Percentiles rank a stretch among this genome's conserved stretches.
Conservation (phyloP, 1,284 basidiomycete genomes). For the Leccinum solheimii region DNA sequence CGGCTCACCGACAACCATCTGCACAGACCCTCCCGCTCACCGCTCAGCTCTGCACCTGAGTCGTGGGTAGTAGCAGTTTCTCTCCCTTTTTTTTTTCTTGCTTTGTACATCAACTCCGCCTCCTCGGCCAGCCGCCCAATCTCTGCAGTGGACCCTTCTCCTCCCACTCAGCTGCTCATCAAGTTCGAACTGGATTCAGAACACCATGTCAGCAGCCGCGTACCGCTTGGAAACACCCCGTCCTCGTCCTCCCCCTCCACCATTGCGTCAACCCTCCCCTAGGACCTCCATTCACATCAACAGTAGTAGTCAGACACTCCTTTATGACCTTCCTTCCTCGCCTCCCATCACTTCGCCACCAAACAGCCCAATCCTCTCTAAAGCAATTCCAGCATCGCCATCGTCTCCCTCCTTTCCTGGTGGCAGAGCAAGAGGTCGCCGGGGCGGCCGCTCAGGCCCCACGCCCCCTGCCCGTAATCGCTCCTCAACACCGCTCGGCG, state of each 20-base stretch:
- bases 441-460: slow-evolving; percentile 47
- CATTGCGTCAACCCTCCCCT: slow-evolving; percentile 54
- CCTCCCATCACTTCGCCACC: slow-evolving; percentile 50
- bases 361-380: slow-evolving; percentile 43
- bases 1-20: slow-evolving; percentile 31
- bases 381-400: slow-evolving; percentile 46
- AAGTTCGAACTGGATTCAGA: slow-evolving; percentile 37
- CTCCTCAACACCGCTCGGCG: slow-evolving; percentile 62
- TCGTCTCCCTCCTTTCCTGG: slow-evolving; percentile 57
- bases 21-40: slow-evolving; percentile 13
- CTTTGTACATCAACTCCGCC: slow-evolving; percentile 21
- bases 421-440: slow-evolving; percentile 41
- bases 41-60: slow-evolving; percentile 7
- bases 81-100: slow-evolving; percentile 13
- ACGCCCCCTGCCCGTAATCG: slow-evolving; percentile 56
- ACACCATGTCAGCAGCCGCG: slow-evolving; percentile 54
- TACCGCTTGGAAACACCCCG: slow-evolving; percentile 67
- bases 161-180: slow-evolving; percentile 13
- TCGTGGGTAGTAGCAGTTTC: slow-evolving; percentile 6
- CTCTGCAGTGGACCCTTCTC: slow-evolving; percentile 2
- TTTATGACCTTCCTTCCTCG: slow-evolving; percentile 74
- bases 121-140: slow-evolving; percentile 19
- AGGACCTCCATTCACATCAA: slow-evolving; percentile 45
- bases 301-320: slow-evolving; percentile 48
- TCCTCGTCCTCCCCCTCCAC: slow-evolving; percentile 61